phyloP scores from a whole-genome alignment of 345 rosid genomes.

The Euphorbia peplus region DNA sequence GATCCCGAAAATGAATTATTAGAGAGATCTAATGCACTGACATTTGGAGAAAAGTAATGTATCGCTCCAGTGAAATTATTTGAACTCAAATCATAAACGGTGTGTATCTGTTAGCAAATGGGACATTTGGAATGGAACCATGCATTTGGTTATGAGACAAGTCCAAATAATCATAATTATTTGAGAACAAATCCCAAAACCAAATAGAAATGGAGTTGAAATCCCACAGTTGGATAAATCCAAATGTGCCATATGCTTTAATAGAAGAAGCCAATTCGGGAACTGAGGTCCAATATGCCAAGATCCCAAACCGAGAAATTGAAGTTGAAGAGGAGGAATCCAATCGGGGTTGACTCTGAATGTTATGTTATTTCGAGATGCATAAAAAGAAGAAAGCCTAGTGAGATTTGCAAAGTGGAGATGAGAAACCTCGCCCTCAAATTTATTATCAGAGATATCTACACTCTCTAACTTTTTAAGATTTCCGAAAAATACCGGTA shows the following conservation, averaged over 20 bases:
- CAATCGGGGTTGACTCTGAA: neutral
- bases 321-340: too few relatives aligned
- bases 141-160: neutral
- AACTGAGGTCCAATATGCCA: too few relatives aligned
- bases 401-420: conserved; percentile 27
- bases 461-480: neutral
- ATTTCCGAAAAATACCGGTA: conserved; percentile 17
- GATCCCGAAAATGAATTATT: neutral
- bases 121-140: too few relatives aligned
- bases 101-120: neutral
- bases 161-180: too few relatives aligned
- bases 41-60: neutral
- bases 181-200: too few relatives aligned
- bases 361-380: neutral
- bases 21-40: neutral
- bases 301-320: too few relatives aligned
- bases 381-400: neutral
- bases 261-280: too few relatives aligned
- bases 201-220: too few relatives aligned
- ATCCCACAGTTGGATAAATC: too few relatives aligned
- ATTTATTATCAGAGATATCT: conserved; percentile 6
- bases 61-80: neutral
- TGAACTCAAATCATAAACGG: neutral
- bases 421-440: conserved; percentile 20
- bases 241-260: too few relatives aligned